These are phyloP conservation scores for Linnemannia zychae DNA, from an alignment of 192 early-diverging fungal species.

Conservation along the genomic window DNA sequence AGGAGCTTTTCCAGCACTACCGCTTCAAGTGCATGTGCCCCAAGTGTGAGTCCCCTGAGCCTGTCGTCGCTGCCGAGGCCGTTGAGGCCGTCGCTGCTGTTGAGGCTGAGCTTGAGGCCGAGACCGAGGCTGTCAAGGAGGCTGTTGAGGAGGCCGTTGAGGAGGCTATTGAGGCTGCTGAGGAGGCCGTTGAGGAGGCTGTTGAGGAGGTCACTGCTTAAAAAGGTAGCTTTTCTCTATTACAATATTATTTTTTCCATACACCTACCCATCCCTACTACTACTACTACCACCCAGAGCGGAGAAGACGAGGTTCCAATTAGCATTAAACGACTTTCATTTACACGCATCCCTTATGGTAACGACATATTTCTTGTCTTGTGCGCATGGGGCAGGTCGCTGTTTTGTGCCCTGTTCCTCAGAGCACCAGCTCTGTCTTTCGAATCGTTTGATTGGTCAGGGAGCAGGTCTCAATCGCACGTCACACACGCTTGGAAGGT, in stretches of 20 bases:
- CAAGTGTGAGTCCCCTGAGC: constrained; percentile 58
- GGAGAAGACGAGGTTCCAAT: neutral
- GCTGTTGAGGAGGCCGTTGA: neutral
- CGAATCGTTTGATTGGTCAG: neutral
- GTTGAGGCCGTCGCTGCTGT: neutral
- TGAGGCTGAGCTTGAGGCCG: neutral
- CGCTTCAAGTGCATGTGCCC: constrained; percentile 71
- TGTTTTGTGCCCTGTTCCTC: neutral
- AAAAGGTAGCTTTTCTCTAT: neutral
- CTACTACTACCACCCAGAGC: constrained; percentile 19
- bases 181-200: neutral
- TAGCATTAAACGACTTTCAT: neutral
- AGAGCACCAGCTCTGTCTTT: neutral
- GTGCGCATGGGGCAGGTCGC: constrained; percentile 6
- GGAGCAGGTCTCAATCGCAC: neutral
- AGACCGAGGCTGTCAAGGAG: neutral
- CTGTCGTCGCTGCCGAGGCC: neutral
- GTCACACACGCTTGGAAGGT: neutral
- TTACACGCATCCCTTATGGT: neutral
- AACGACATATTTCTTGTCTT: neutral
- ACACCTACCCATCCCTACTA: neutral
- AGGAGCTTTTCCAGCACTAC: constrained; percentile 72
- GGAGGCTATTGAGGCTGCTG: neutral
- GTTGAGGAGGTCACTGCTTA: neutral
- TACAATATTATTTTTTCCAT: constrained; percentile 1